Conservation (phyloP, 2,329 filamentous ascomycete genomes). For the Paracamarosporium sp. region DNA sequence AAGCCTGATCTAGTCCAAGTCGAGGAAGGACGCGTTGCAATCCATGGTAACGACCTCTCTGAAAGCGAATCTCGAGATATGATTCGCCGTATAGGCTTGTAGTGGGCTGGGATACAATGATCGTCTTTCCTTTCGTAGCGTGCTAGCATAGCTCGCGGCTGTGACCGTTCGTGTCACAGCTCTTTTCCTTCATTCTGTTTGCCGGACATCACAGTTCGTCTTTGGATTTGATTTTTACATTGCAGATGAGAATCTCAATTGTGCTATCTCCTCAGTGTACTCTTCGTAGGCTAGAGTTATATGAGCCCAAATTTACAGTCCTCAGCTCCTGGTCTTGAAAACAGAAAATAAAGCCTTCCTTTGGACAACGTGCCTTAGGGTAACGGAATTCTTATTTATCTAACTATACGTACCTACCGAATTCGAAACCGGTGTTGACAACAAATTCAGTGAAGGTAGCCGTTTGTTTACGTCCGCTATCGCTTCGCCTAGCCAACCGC, state of each 20-base stretch:
- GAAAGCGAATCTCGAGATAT: constrained; percentile 39
- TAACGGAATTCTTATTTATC: too few species aligned
- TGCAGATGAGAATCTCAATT: too few species aligned
- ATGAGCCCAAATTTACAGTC: too few species aligned
- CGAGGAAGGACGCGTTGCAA: constrained; percentile 53
- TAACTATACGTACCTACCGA: too few species aligned
- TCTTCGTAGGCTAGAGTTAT: too few species aligned
- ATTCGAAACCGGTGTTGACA: too few species aligned
- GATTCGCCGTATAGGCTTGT: constrained; percentile 41
- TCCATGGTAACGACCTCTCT: constrained; percentile 38
- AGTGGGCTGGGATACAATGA: constrained; percentile 1
- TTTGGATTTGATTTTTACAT: neutral
- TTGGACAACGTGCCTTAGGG: too few species aligned
- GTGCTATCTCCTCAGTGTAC: too few species aligned
- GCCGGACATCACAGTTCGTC: neutral
- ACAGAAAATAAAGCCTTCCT: too few species aligned
- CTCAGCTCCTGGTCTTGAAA: too few species aligned
- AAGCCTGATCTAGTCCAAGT: constrained; percentile 60
- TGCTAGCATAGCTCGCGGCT: neutral
- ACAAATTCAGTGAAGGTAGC: neutral
- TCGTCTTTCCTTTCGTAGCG: neutral
- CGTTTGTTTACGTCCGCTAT: neutral
- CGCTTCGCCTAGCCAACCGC: neutral
- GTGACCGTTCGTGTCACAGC: neutral
- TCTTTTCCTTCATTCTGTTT: neutral